phyloP scores from a whole-genome alignment of 352 stramenopile species.

The Globisporangium iwayamae region DNA sequence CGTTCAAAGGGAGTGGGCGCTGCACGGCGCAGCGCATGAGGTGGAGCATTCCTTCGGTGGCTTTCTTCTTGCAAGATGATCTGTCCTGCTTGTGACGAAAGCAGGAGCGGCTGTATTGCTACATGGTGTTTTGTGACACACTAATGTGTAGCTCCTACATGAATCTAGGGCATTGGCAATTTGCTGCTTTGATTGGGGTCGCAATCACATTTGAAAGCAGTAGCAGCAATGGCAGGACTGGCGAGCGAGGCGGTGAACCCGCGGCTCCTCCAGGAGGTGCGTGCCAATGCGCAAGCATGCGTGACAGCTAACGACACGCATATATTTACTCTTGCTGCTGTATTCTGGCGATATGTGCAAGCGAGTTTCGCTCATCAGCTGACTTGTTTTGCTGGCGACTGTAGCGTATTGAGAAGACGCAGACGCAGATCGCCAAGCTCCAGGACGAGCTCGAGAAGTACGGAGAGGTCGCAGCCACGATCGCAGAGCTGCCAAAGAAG shows the following conservation, averaged over 20 bases:
- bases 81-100: background rate
- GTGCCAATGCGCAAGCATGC: background rate
- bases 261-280: conserved; percentile 59
- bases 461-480: conserved; percentile 41
- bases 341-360: background rate
- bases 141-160: background rate
- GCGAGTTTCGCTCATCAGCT: background rate
- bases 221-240: conserved; percentile 16
- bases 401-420: conserved; percentile 58
- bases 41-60: conserved; percentile 12
- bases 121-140: background rate
- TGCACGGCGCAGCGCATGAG: conserved; percentile 9
- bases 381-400: background rate
- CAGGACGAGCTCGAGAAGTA: conserved; percentile 58
- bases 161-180: background rate
- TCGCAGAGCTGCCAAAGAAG: conserved; percentile 73
- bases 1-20: background rate
- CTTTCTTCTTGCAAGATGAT: conserved; percentile 6
- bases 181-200: background rate
- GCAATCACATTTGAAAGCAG: background rate
- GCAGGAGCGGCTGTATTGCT: background rate
- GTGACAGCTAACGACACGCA: background rate
- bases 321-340: too few relatives aligned
- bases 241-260: conserved; percentile 45
- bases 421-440: conserved; percentile 44